Conservation (phyloP, 2,329 filamentous ascomycete genomes). For the Elsinoe perseae region DNA sequence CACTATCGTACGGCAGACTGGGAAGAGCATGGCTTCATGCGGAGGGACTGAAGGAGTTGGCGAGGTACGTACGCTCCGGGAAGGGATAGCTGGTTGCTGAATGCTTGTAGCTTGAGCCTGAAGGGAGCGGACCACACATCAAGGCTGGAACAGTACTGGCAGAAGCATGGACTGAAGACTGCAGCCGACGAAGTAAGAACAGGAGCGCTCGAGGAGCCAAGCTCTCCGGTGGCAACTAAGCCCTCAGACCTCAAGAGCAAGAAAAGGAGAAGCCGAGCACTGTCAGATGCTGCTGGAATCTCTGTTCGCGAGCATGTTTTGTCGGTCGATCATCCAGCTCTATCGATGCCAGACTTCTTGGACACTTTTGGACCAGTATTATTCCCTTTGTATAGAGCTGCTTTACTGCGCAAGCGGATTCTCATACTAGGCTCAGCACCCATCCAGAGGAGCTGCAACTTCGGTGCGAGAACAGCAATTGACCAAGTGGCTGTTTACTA, state of each 20-base stretch:
- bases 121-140: constrained; percentile 55
- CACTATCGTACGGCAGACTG: constrained; percentile 73
- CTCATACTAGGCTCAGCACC: constrained; percentile 79
- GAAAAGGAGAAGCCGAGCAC: constrained; percentile 51
- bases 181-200: constrained; percentile 18
- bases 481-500: background rate
- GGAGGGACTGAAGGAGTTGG: constrained; percentile 64
- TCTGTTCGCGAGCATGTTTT: constrained; percentile 57
- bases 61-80: constrained; percentile 45
- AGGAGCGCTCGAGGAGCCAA: constrained; percentile 21
- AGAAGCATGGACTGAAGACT: constrained; percentile 42
- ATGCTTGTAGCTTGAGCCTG: constrained; percentile 45
- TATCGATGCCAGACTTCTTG: constrained; percentile 69
- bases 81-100: background rate
- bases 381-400: constrained; percentile 83
- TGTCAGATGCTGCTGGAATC: constrained; percentile 49
- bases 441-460: constrained; percentile 78
- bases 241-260: constrained; percentile 40
- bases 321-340: constrained; percentile 74
- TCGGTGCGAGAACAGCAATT: constrained; percentile 52
- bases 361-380: constrained; percentile 83
- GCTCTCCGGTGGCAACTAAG: background rate
- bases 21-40: constrained; percentile 88
- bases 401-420: constrained; percentile 78
- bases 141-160: constrained; percentile 74